Evolutionary conservation across 148 eudicot species (phyloP).

Genomic region (Silene uniflora): DNA sequence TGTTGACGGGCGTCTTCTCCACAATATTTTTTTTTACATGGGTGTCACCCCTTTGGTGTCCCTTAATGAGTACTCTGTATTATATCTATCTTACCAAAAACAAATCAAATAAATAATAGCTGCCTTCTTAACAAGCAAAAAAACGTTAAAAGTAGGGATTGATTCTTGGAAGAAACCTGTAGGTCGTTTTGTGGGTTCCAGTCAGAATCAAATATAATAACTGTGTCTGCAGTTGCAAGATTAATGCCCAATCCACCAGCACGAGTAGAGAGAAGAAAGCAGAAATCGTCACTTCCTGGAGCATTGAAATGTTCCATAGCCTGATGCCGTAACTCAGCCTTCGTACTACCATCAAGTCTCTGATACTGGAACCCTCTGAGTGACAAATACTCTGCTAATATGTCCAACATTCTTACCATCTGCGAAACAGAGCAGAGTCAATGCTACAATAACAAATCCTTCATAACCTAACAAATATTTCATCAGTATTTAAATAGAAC

Average conservation of each 20-base stretch:
- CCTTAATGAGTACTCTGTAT: neutral
- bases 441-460: neutral
- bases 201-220: conserved; percentile 97
- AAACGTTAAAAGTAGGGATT: conserved; percentile 1
- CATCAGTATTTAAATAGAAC: neutral
- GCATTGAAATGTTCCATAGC: conserved; percentile 99
- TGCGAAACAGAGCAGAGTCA: conserved; percentile 29
- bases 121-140: neutral
- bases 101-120: neutral
- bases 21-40: too few species aligned
- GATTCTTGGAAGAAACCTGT: conserved; percentile 50
- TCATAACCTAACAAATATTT: neutral
- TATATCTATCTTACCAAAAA: neutral
- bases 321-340: conserved; percentile 93
- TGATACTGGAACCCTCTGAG: conserved; percentile 93
- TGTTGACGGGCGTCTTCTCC: neutral
- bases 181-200: conserved; percentile 99
- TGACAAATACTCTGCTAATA: conserved; percentile 93
- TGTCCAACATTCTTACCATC: conserved; percentile 99
- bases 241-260: conserved; percentile 99
- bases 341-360: conserved; percentile 98
- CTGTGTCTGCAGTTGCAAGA: conserved; percentile 98
- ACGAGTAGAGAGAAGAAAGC: conserved; percentile 98
- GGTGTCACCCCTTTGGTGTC: neutral
- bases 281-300: conserved; percentile 98